These are phyloP conservation scores for Plasmodium inui DNA, from an alignment of 169 alveolate genomes.

Conservation along the genomic window DNA sequence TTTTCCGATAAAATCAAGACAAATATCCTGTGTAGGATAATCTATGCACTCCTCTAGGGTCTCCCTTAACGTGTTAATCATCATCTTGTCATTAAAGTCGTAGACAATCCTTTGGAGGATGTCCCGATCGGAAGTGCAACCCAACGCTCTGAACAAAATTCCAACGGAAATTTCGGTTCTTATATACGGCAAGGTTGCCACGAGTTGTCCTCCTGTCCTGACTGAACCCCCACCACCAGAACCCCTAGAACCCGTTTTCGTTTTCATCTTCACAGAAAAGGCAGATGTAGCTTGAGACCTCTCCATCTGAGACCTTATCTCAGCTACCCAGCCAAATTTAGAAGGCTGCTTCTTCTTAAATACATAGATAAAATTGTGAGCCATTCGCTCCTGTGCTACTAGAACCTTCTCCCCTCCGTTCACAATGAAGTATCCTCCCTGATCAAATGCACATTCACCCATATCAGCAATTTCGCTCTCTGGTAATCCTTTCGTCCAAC, in stretches of 20 bases:
- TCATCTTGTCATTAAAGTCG: slow-evolving; percentile 96
- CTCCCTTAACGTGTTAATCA: slow-evolving; percentile 96
- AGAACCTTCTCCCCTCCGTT: slow-evolving; percentile 99
- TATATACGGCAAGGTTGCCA: slow-evolving; percentile 96
- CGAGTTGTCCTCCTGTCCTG: slow-evolving; percentile 92
- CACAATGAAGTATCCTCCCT: slow-evolving; percentile 98
- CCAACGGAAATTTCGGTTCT: slow-evolving; percentile 97
- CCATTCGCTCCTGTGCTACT: slow-evolving; percentile 99
- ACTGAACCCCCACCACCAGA: slow-evolving; percentile 83
- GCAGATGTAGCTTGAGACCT: slow-evolving; percentile 95
- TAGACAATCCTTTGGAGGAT: slow-evolving; percentile 91
- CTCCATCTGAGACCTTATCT: slow-evolving; percentile 95
- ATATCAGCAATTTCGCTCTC: slow-evolving; percentile 92
- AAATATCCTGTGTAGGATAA: slow-evolving; percentile 94
- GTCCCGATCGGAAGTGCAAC: slow-evolving; percentile 93
- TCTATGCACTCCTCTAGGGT: slow-evolving; percentile 95
- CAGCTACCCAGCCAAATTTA: slow-evolving; percentile 98
- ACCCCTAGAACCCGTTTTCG: slow-evolving; percentile 79
- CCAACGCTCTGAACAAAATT: slow-evolving; percentile 98
- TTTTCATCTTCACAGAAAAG: slow-evolving; percentile 93
- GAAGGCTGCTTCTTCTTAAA: slow-evolving; percentile 97
- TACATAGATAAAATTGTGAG: slow-evolving; percentile 98
- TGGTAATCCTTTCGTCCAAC: slow-evolving; percentile 93
- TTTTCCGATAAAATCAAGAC: slow-evolving; percentile 93
- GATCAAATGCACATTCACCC: slow-evolving; percentile 98